Conservation (phyloP, 345 rosid genomes). For the Carallia brachiata region DNA sequence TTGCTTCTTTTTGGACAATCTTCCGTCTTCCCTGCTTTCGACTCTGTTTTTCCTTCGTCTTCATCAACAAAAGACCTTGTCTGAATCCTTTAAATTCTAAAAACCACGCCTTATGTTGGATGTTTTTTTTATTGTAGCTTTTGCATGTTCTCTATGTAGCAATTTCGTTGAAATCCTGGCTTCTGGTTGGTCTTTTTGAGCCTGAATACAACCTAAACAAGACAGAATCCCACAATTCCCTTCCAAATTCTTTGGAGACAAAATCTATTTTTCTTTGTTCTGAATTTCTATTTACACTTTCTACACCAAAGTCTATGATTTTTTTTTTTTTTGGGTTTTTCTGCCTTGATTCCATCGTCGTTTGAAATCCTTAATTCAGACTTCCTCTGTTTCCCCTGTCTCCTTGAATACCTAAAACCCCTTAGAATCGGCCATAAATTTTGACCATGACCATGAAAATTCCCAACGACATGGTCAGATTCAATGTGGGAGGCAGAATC, state of each 20-base stretch:
- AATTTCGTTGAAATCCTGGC: neutral
- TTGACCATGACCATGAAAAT: conserved; percentile 49
- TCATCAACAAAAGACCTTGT: neutral
- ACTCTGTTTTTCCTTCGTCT: conserved; percentile 2
- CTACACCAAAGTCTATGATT: neutral
- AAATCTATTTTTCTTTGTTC: neutral
- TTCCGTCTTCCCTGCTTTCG: conserved; percentile 15
- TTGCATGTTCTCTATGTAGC: neutral
- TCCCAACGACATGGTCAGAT: conserved; percentile 62
- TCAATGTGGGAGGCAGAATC: conserved; percentile 88
- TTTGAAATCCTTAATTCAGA: conserved; percentile 5
- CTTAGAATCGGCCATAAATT: neutral
- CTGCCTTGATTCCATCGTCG: neutral
- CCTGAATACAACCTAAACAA: neutral
- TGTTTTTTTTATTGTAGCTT: neutral
- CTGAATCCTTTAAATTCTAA: neutral
- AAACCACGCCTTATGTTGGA: neutral
- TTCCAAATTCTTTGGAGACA: conserved; percentile 19
- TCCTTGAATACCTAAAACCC: neutral
- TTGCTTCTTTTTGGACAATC: conserved; percentile 1
- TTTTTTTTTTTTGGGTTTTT: neutral
- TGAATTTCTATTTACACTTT: conserved; percentile 9
- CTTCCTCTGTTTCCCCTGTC: neutral
- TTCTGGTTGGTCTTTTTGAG: neutral
- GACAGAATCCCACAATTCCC: conserved; percentile 21